Base-by-base conservation (phyloP, 1,284 basidiomycete genomes). In the Boletus smithii region DNA sequence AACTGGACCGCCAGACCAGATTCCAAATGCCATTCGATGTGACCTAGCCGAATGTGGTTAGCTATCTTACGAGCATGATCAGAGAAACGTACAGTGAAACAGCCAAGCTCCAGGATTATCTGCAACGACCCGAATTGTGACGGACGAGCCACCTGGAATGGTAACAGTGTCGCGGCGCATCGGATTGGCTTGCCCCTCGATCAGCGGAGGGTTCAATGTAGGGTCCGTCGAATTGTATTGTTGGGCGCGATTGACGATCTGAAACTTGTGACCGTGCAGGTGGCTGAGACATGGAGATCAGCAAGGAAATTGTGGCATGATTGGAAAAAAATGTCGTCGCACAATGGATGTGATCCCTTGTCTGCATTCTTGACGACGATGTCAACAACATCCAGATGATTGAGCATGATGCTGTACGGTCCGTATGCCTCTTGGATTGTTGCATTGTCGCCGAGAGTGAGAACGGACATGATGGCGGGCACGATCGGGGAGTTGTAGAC, bases 61-160 rank as follows among this genome's bases (percentile, higher is more conserved):
- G n/a, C 9, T n/a, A 6, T 27, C 20, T n/a, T 18, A 20, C 16
- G 20, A n/a, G 11, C 9, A n/a, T 6, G 10, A 13, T 31, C 24
- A 4, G 13, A 31, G 35, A 37, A 18, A 68, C 79, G 44, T 57
- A 83, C 89, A 90, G 67, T 83, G 88, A 62, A 91, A 79, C 55
- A 91, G 69, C 90, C 91, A 93, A 2, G 77, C 80, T 7, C 91
- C 91, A 1, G 91, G 91, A 65, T 93, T 93, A 60, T 92, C 84
- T 0, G 87, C 85, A 43, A 81, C 66, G 50, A 90, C 60, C 11
- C 88, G 80, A 37, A 92, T 67, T 0, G 83, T 88, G 14, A 75
- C 84, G 2, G 80, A 80, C 14, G 75, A 69, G 42, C 74, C 73
- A 1, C 75, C 72, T 3, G 83, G 82, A 36, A 92, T 76, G 51